Evolutionary conservation across 2,329 filamentous ascomycete species (phyloP), one percentile per base, ranked within the genome.

Genomic region (Fusarium drepaniforme): DNA sequence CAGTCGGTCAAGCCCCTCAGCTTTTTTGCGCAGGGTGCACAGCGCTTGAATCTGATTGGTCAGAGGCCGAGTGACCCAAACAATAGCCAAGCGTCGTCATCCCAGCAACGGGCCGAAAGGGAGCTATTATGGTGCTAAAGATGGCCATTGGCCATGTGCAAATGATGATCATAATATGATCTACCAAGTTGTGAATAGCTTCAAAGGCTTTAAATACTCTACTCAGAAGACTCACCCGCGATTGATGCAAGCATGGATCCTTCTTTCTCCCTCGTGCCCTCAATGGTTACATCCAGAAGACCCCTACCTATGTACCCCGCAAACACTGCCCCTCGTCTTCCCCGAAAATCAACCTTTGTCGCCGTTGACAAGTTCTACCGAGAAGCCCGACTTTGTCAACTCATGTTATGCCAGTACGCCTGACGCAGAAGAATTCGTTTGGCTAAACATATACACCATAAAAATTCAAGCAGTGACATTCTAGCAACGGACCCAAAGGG

Each of bases 1-100:
- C 71, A 63, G 68, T 67, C 64, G 67, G 61, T 66, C 67, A 68
- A 78, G 76, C 76, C 76, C 76, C 76, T 77, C 76, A 78, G 70
- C 70, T 73, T 66, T 72, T 66, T 68, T 66, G 59, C 56, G 67
- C 53, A 58, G 64, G 66, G 46, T 71, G 65, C 44, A 59, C 30
- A 71, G 71, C 73, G 75, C 72, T 51, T 60, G n/a, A 3, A 46
- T 57, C 5, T 78, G 49, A 78, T 78, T 78, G 76, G 76, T 37
- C 61, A 21, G 42, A 60, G 40, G 60, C 51, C 53, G 33, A 35
- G 42, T 16, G 70, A 61, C 51, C 72, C 62, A 77, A 78, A 76
- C 66, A 78, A 73, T 16, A 8, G 25, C 21, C 56, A 64, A 33
- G 66, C 68, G 66, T 64, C 75, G 75, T 77, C 66, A 72, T 72